Percentiles rank a stretch among this genome's conserved stretches.
Conservation (phyloP, 163 green algal species). For the Smithsoniella earleae region DNA sequence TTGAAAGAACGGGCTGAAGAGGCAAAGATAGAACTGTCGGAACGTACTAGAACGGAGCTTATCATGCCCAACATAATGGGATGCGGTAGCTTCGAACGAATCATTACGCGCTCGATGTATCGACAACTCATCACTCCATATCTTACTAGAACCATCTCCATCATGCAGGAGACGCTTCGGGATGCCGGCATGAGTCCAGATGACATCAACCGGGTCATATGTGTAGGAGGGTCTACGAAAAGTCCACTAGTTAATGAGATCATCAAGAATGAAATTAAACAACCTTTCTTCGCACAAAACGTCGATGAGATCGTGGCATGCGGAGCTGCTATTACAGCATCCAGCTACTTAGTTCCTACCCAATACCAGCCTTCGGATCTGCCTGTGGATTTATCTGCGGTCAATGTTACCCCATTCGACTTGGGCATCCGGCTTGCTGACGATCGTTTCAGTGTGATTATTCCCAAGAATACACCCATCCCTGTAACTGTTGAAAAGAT, state of each 20-base stretch:
- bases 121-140: conserved; percentile 56
- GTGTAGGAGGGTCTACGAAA: conserved; percentile 62
- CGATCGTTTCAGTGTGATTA: conserved; percentile 97
- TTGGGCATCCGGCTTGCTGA: conserved; percentile 83
- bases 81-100: conserved; percentile 53
- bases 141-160: conserved; percentile 56
- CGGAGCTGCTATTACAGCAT: conserved; percentile 58
- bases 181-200: conserved; percentile 55
- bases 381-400: conserved; percentile 70
- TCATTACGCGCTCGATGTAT: conserved; percentile 51
- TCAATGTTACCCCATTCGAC: conserved; percentile 55
- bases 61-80: conserved; percentile 57
- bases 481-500: conserved; percentile 99
- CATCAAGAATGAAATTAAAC: conserved; percentile 55
- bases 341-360: conserved; percentile 50
- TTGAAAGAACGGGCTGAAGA: background rate
- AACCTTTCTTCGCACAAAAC: no score
- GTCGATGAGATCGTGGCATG: conserved; percentile 64
- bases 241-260: conserved; percentile 68
- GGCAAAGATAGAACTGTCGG: conserved; percentile 41
- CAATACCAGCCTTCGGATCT: conserved; percentile 42
- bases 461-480: conserved; percentile 77
- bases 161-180: conserved; percentile 49
- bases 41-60: conserved; percentile 48
- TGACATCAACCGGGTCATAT: conserved; percentile 87